A percentile compares a stretch with the other conserved stretches of the same genome.
These are phyloP conservation scores for Petrea volubilis DNA, from an alignment of 257 asterid species.

Conservation along the genomic window DNA sequence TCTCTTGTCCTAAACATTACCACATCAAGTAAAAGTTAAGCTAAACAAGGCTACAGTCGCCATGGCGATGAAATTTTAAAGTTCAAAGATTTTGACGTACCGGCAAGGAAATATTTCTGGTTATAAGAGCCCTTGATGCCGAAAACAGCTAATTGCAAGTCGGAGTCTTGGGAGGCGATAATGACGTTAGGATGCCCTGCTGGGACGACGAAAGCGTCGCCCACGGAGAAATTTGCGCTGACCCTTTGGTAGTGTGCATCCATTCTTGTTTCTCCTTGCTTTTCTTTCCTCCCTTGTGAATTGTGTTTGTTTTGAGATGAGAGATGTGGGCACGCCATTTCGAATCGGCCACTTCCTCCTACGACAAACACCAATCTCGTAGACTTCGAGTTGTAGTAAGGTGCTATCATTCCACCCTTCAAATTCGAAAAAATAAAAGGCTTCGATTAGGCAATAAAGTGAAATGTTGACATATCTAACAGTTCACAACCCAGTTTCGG, in stretches of 20 bases:
- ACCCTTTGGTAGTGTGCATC: constrained; percentile 27
- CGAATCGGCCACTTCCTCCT: constrained; percentile 40
- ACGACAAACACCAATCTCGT: constrained; percentile 34
- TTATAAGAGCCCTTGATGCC: constrained; percentile 40
- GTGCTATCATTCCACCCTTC: constrained; percentile 54
- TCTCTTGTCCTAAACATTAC: constrained; percentile 30
- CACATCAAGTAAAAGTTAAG: not conserved
- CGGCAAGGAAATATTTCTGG: constrained; percentile 42
- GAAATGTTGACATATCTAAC: too few species aligned
- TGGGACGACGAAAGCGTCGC: constrained; percentile 45
- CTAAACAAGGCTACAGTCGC: too few species aligned
- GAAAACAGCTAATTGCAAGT: constrained; percentile 35
- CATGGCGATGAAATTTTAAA: not conserved
- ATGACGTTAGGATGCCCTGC: constrained; percentile 44
- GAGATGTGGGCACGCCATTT: constrained; percentile 55
- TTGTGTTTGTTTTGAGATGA: constrained; percentile 20
- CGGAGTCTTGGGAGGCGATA: constrained; percentile 34
- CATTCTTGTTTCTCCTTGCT: not conserved
- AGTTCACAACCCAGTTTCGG: too few species aligned
- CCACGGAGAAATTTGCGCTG: constrained; percentile 27
- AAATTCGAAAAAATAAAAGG: not conserved
- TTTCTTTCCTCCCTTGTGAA: not conserved
- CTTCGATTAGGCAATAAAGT: too few species aligned
- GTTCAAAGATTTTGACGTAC: constrained; percentile 7
- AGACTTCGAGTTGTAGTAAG: constrained; percentile 43